Evolutionary conservation across 179 eudicot genomes (phyloP).

Genomic region (Corrigiola litoralis): DNA sequence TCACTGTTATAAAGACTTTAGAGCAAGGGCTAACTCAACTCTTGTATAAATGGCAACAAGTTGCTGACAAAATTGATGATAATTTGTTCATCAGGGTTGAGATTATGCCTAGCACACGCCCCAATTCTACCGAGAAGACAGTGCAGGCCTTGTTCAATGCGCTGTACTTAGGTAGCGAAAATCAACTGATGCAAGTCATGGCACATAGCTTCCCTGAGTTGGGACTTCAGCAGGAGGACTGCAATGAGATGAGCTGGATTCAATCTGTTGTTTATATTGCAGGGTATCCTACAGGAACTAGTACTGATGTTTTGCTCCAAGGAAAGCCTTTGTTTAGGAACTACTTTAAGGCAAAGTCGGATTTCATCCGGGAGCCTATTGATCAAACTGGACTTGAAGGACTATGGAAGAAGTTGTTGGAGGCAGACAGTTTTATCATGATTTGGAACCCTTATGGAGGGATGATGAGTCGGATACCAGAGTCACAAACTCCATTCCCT

Average conservation of each 20-base stretch:
- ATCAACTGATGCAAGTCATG: slow-evolving; percentile 29
- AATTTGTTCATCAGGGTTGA: slow-evolving; percentile 50
- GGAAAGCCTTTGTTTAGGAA: slow-evolving; percentile 42
- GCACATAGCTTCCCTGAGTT: slow-evolving; percentile 42
- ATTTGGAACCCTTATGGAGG: slow-evolving; percentile 61
- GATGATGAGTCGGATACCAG: slow-evolving; percentile 47
- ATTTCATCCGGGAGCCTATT: slow-evolving; percentile 41
- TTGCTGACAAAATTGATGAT: slow-evolving; percentile 47
- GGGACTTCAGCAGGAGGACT: slow-evolving; percentile 35
- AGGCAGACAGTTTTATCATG: slow-evolving; percentile 28
- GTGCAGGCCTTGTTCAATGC: slow-evolving; percentile 20
- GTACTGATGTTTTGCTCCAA: slow-evolving; percentile 38
- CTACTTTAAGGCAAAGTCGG: slow-evolving; percentile 58
- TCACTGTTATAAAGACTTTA: slow-evolving; percentile 34
- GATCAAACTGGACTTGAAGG: slow-evolving; percentile 42
- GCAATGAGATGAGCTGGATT: slow-evolving; percentile 59
- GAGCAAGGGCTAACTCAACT: slow-evolving; percentile 47
- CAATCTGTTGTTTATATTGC: slow-evolving; percentile 42
- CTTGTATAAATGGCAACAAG: slow-evolving; percentile 50
- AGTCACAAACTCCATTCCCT: slow-evolving; percentile 48
- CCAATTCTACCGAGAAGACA: slow-evolving; percentile 14
- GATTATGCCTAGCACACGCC: slow-evolving; percentile 17
- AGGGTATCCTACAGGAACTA: slow-evolving; percentile 39
- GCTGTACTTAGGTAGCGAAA: slow-evolving; percentile 33
- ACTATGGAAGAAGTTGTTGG: slow-evolving; percentile 37